Conservation (phyloP, 73 alveolate genomes). For the Urostyla sp. region DNA sequence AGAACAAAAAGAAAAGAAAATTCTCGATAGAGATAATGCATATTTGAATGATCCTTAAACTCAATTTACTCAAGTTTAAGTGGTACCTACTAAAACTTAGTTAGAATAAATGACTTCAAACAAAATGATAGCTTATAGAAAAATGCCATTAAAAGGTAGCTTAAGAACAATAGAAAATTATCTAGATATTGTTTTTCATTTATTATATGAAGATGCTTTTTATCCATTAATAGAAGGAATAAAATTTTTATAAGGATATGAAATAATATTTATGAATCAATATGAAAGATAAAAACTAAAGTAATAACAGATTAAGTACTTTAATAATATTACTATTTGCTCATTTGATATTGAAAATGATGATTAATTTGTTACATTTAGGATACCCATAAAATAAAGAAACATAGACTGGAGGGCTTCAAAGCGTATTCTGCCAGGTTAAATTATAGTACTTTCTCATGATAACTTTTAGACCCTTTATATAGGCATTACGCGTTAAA, state of each 20-base stretch:
- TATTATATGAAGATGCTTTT: background rate
- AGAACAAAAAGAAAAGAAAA: too few relatives aligned
- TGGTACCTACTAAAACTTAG: too few relatives aligned
- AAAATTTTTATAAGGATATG: background rate
- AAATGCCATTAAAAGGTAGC: too few relatives aligned
- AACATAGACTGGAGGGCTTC: background rate
- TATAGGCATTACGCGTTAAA: background rate
- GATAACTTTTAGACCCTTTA: conserved; percentile 9
- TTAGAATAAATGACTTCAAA: too few relatives aligned
- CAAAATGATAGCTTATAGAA: too few relatives aligned
- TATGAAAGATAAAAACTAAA: too few relatives aligned
- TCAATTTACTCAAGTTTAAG: too few relatives aligned
- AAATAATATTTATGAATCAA: background rate
- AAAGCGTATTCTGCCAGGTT: conserved; percentile 17
- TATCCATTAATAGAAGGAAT: conserved; percentile 19
- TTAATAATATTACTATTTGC: background rate
- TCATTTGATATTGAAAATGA: background rate
- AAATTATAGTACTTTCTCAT: background rate
- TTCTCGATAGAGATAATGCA: too few relatives aligned
- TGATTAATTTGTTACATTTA: background rate
- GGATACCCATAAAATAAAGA: background rate
- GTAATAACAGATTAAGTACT: too few relatives aligned
- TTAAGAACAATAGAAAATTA: too few relatives aligned
- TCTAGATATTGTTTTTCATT: conserved; percentile 10
- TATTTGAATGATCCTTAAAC: too few relatives aligned